Conservation (phyloP, 441 rosid species). For the Corymbia calophylla region DNA sequence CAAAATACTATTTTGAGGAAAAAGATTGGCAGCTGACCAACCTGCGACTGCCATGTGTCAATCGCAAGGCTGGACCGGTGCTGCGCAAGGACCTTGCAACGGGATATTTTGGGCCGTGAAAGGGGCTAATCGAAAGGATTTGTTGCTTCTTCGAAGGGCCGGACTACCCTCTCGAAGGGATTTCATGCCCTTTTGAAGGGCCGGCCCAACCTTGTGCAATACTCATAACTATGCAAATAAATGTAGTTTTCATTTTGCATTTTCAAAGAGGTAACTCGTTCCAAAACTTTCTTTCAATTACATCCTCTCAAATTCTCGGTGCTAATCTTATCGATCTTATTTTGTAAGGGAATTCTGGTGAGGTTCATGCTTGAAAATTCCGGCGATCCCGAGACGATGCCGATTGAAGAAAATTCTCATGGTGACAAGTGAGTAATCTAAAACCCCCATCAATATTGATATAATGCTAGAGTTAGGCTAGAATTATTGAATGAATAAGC, state of each 20-base stretch:
- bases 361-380: neutral
- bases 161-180: neutral
- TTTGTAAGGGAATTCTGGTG: neutral
- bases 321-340: neutral
- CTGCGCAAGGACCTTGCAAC: neutral
- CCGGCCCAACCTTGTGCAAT: neutral
- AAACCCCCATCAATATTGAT: neutral
- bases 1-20: neutral
- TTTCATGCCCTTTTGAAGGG: rapidly evolving
- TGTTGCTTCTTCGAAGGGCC: neutral
- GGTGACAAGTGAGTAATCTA: neutral
- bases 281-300: neutral
- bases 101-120: neutral
- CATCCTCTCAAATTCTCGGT: neutral
- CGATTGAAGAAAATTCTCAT: neutral
- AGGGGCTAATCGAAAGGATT: neutral
- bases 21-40: neutral
- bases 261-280: neutral
- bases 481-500: neutral
- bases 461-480: neutral
- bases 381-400: neutral
- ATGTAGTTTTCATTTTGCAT: neutral
- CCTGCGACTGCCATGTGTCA: neutral
- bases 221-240: neutral
- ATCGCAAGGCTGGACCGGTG: neutral